phyloP scores from a whole-genome alignment of 345 rosid species.

The Acer campestre region DNA sequence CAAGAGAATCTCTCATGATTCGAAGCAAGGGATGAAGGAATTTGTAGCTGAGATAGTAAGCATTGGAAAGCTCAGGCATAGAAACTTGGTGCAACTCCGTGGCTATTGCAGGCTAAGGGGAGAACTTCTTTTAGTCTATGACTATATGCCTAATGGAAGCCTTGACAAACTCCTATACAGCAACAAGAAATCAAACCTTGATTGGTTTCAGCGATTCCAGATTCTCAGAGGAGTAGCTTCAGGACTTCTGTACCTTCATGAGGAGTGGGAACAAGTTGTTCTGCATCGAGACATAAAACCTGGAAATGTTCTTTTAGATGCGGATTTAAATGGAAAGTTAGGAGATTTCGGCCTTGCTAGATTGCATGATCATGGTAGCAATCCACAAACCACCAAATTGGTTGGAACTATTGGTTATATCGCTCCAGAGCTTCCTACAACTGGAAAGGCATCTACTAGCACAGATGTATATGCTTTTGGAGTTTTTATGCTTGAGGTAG shows the following conservation, averaged over 20 bases:
- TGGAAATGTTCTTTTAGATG: slow-evolving; percentile 38
- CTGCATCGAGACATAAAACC: slow-evolving; percentile 50
- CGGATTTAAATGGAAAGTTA: slow-evolving; percentile 35
- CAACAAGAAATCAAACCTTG: slow-evolving; percentile 16
- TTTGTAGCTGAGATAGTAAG: slow-evolving; percentile 46
- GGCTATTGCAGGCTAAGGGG: slow-evolving; percentile 58
- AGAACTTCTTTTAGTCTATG: slow-evolving; percentile 48
- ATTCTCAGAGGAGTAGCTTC: slow-evolving; percentile 41
- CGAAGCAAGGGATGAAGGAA: slow-evolving; percentile 52
- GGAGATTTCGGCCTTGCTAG: slow-evolving; percentile 50
- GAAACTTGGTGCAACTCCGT: slow-evolving; percentile 54
- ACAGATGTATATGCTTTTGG: slow-evolving; percentile 52
- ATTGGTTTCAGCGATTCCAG: slow-evolving; percentile 42
- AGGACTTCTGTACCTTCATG: slow-evolving; percentile 41
- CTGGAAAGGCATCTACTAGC: slow-evolving; percentile 42
- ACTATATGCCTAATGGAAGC: slow-evolving; percentile 47
- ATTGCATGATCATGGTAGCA: slow-evolving; percentile 37
- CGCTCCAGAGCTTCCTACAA: slow-evolving; percentile 44
- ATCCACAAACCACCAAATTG: slow-evolving; percentile 29
- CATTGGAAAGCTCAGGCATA: slow-evolving; percentile 1
- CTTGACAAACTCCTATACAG: slow-evolving; percentile 38
- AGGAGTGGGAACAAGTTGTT: slow-evolving; percentile 50
- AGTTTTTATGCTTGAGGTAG: slow-evolving; percentile 50
- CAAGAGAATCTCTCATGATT: slow-evolving; percentile 53
- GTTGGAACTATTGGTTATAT: slow-evolving; percentile 43